Evolutionary conservation across 140 eudicot genomes (phyloP), one percentile per base, ranked within the genome.

Genomic region (Oenanthe javanica): DNA sequence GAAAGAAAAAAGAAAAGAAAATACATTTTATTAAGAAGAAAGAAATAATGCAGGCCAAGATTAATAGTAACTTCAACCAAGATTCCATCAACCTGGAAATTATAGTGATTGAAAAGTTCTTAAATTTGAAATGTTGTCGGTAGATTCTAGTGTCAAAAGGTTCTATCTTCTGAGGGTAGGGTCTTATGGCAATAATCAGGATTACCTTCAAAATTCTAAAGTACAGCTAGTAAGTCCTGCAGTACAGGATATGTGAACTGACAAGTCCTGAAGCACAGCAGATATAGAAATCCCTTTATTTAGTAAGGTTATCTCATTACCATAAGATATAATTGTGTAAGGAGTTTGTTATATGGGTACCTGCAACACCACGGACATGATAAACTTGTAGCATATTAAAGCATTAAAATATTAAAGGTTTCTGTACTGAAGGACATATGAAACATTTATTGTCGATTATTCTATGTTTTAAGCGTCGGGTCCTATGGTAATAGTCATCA

Each of bases 321-420:
- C 57, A 51, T 51, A 51, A 14, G 16, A 51, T 51, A 14, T 14
- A 51, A 13, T 51, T 51, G 57, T 51, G 57, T 5, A 14, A 51
- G 57, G 57, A 70, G 75, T 19, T 27, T 21, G 15, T 38, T 40
- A 36, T 16, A 70, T 38, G 49, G 75, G 49, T 31, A 38, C 40
- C 50, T 71, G 76, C 49, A 40, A 71, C 27, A 71, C 76, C 76
- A 71, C 5, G 45, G 76, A 40, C n/a, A 71, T 42, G 49, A 40
- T 40, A 15, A 8, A 25, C 74, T 67, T 36, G 7, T 12, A 51
- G 19, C 19, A 51, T 14, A 14, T 51, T 25, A 5, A 51, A 14
- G 19, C 57, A 3, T 51, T 51, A 50, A 16, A 14, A 52, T 19
- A 52, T 14, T 52, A 15, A 12, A 52, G 21, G 59, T 52, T 52